A percentile compares a stretch with the other conserved stretches of the same genome.
Conservation (phyloP, 108 stramenopile species). For the Pseudonitzschia multiseries region DNA sequence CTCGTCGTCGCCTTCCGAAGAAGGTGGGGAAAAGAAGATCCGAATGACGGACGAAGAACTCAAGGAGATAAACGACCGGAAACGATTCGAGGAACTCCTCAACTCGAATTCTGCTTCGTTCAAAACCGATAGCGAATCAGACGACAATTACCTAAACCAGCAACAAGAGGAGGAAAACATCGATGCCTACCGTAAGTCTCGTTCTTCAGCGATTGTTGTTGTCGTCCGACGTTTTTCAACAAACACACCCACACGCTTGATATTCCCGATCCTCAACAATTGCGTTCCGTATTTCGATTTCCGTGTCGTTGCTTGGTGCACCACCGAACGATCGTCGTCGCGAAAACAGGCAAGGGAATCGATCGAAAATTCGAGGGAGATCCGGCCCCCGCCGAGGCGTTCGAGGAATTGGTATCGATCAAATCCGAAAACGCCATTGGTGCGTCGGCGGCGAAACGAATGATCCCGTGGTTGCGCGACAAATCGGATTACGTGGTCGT, state of each 20-base stretch:
- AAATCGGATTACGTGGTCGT: conserved; percentile 60
- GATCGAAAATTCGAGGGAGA: conserved; percentile 79
- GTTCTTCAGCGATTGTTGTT: not conserved
- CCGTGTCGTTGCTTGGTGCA: too few relatives aligned
- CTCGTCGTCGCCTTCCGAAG: not conserved
- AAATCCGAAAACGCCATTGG: conserved; percentile 57
- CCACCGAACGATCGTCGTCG: too few relatives aligned
- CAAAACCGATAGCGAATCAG: conserved; percentile 25
- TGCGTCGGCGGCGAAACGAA: conserved; percentile 33
- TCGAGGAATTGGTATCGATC: conserved; percentile 54
- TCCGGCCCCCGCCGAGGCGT: conserved; percentile 67
- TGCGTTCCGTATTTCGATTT: too few relatives aligned
- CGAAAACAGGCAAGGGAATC: conserved; percentile 39
- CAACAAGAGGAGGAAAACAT: conserved; percentile 82
- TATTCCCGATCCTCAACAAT: not conserved
- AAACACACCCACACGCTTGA: not conserved
- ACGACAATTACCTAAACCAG: conserved; percentile 58
- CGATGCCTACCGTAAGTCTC: conserved; percentile 47
- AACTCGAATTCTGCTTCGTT: conserved; percentile 33
- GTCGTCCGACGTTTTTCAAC: not conserved
- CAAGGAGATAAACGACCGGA: conserved; percentile 71
- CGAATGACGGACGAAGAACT: conserved; percentile 62
- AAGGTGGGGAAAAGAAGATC: not conserved
- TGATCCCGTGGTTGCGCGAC: conserved; percentile 62
- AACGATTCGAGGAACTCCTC: conserved; percentile 72